Percentiles rank a stretch among this genome's conserved stretches.
Evolutionary conservation across 2,329 filamentous ascomycete genomes (phyloP).

Genomic region (Fusarium sp.): DNA sequence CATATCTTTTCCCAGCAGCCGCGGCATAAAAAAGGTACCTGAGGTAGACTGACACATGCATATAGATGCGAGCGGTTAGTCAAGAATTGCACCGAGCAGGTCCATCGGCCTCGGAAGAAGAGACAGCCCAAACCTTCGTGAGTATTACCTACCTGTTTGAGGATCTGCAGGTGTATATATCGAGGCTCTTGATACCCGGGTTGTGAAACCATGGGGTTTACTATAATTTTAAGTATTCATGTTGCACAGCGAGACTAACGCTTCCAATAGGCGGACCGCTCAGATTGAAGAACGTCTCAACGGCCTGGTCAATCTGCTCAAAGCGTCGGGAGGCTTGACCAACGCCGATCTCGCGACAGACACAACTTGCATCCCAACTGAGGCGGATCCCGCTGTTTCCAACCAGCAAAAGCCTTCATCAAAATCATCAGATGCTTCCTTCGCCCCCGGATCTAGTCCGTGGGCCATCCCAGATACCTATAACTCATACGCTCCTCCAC

Average conservation of each 20-base stretch:
- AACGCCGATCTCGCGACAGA: constrained; percentile 43
- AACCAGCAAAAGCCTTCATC: constrained; percentile 48
- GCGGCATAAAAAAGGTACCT: neutral
- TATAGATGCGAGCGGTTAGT: constrained; percentile 64
- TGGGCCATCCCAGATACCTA: constrained; percentile 60
- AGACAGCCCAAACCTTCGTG: constrained; percentile 66
- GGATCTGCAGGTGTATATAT: neutral
- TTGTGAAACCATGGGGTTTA: too few species aligned
- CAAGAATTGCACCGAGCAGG: constrained; percentile 64
- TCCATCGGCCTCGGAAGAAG: constrained; percentile 68
- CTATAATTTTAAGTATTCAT: too few species aligned
- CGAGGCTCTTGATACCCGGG: too few species aligned
- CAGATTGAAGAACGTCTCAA: constrained; percentile 67
- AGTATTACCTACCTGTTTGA: constrained; percentile 44
- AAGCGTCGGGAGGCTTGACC: constrained; percentile 59
- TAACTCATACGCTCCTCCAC: constrained; percentile 62
- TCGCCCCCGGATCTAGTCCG: constrained; percentile 33
- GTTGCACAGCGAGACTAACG: neutral
- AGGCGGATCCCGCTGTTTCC: constrained; percentile 44
- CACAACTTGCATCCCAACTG: constrained; percentile 49
- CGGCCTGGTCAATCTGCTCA: constrained; percentile 64
- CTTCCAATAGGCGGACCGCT: constrained; percentile 59
- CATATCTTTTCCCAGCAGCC: constrained; percentile 21
- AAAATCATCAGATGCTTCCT: constrained; percentile 25
- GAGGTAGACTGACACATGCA: constrained; percentile 25